These are phyloP conservation scores for Aristolochia californica DNA, from an alignment of 164 flowering plant genomes.

Conservation along the genomic window DNA sequence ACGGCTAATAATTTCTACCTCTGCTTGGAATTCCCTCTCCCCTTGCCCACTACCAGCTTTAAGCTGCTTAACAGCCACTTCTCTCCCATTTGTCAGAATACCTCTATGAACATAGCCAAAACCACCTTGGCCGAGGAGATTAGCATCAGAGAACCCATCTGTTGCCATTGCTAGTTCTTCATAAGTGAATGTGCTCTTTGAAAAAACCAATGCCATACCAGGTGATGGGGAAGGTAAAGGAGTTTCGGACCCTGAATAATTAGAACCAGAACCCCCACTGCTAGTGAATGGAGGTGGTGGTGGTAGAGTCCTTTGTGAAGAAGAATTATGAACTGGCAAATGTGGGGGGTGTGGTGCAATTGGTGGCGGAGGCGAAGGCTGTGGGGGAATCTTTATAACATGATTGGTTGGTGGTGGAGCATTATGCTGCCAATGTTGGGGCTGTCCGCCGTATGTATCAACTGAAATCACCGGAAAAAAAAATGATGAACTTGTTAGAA, in stretches of 20 bases:
- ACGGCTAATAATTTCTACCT: conserved; percentile 13
- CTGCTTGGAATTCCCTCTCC: conserved; percentile 11
- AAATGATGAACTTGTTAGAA: background rate
- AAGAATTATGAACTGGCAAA: conserved; percentile 24
- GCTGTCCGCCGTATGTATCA: conserved; percentile 37
- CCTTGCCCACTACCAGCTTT: conserved; percentile 8
- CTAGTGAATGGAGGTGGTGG: conserved; percentile 38
- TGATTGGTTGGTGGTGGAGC: conserved; percentile 41
- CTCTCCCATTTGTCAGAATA: conserved; percentile 5
- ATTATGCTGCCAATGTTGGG: conserved; percentile 53
- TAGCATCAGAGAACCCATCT: conserved; percentile 77
- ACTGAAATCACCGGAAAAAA: conserved; percentile 9
- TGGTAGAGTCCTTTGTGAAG: conserved; percentile 13
- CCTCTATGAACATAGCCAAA: conserved; percentile 11
- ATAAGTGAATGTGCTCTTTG: conserved; percentile 66
- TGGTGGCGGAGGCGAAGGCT: conserved; percentile 45
- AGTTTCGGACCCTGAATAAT: conserved; percentile 45
- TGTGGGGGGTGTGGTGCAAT: conserved; percentile 33
- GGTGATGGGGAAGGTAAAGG: conserved; percentile 69
- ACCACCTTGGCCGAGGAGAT: conserved; percentile 14
- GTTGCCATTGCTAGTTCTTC: conserved; percentile 90
- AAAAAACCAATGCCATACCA: conserved; percentile 45
- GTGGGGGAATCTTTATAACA: conserved; percentile 25
- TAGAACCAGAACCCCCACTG: conserved; percentile 64
- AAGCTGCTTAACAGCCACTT: conserved; percentile 10